Base-by-base conservation (phyloP, 2,329 filamentous ascomycete genomes). In the Mariannaea sp. region DNA sequence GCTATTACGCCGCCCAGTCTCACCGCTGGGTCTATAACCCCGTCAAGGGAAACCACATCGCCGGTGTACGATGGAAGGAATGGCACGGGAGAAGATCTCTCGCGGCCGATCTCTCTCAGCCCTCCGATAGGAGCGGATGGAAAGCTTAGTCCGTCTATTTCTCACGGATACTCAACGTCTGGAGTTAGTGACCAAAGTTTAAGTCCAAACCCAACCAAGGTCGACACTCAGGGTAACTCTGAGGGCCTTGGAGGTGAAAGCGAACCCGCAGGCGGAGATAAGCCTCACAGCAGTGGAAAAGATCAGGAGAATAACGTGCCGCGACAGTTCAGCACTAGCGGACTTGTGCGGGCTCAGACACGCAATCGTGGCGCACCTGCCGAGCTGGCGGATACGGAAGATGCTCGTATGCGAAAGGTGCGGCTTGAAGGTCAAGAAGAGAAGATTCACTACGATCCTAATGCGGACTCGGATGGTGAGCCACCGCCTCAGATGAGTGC, bases 401-500 rank as follows among this genome's bases (percentile, higher is more conserved):
- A 77, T 22, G 75, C 77, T 32, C 73, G 75, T 53, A 73, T 75
- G 68, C 73, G 78, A 22, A 75, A 72, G 54, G 65, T 74, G 51
- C 68, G 77, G 38, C 67, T 78, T 7, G 68, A 73, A 14, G 69
- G 72, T 7, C 77, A 80, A 54, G 80, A 83, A 64, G 80, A 83
- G 68, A 82, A 83, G 71, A 83, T 83, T 19, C 70, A 75, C 70
- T 62, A 68, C 36, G 67, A 71, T 7, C 71, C 70, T 6, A 68
- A 71, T 19, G 71, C 71, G 22, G 70, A 72, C 45, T 66, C 64
- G 9, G 64, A 66, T 22, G 64, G 64, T 19, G 64, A 66, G 44
- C 29, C 52, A 17, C 55, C 66, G n/a, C 79, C 80, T 10, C 73
- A 78, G 53, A 89, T 89, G 86, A 80, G 76, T 41, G 85, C 85